Percentiles rank a stretch among this genome's conserved stretches.
Conservation (phyloP, 768 basidiomycete species). For the Mycena olivaceomarginata region DNA sequence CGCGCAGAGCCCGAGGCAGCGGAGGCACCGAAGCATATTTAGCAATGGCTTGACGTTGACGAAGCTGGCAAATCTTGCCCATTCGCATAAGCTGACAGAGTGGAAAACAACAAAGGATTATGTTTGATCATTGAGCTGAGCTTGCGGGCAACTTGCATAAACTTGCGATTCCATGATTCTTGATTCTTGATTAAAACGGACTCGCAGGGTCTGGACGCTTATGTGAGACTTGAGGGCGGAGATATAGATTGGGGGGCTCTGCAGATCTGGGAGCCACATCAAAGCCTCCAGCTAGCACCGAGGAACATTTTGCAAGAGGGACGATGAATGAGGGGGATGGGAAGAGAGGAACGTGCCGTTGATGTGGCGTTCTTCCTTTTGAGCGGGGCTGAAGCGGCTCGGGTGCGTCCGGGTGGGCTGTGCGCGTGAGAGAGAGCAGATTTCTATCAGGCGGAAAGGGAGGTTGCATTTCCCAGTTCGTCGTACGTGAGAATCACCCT, state of each 20-base stretch:
- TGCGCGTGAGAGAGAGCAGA: too few relatives aligned
- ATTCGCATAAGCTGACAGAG: background rate
- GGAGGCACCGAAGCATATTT: too few relatives aligned
- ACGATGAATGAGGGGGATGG: slow-evolving; percentile 10
- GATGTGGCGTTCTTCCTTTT: slow-evolving; percentile 3
- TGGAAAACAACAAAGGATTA: slow-evolving; percentile 2
- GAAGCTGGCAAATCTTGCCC: too few relatives aligned
- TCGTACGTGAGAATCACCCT: too few relatives aligned
- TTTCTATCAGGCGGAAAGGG: too few relatives aligned
- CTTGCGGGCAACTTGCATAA: background rate
- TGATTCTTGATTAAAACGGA: background rate
- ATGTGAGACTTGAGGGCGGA: background rate
- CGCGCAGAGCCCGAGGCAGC: too few relatives aligned
- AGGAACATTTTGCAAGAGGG: background rate
- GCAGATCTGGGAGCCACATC: too few relatives aligned
- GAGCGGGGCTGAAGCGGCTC: background rate
- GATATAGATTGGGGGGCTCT: background rate
- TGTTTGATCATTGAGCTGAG: slow-evolving; percentile 3
- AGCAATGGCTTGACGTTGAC: too few relatives aligned
- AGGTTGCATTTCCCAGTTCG: too few relatives aligned
- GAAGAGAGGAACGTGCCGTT: slow-evolving; percentile 8
- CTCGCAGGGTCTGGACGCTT: slow-evolving; percentile 2
- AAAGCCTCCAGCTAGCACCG: too few relatives aligned
- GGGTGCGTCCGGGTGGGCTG: background rate
- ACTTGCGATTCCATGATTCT: background rate